Base-by-base conservation (phyloP, 192 early-diverging fungal species). In the Entomortierella parvispora region DNA sequence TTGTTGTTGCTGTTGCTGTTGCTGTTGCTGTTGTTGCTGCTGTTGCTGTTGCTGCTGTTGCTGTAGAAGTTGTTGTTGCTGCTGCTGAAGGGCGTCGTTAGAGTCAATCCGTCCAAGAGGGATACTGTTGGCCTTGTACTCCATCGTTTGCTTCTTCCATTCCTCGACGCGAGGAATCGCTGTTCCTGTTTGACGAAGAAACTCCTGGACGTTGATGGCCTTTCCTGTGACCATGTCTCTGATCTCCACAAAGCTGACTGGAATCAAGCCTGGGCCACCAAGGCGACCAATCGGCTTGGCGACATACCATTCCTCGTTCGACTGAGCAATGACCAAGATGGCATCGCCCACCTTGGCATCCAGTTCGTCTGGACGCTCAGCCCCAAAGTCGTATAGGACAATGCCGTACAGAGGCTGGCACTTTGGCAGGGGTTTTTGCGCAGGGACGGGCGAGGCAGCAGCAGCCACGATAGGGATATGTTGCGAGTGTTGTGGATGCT, bases 241-340 rank as follows among this genome's bases (percentile, higher is more conserved):
- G 72, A 93, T 86, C 74, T 92, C 86, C 25, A 93, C 82, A 88
- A 90, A 93, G 31, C 88, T 84, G 7, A 91, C 87, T 11, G 92
- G 92, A 65, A 93, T 91, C 50, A 93, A 78, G 15, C 91, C 92
- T 42, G 92, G 88, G 2, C 85, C 87, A 26, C 86, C 86, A 14
- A 87, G 79, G 33, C 88, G 80, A 34, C 80, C 80, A 37, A 88
- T 86, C 28, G 88, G 89, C 76, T 90, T 91, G 31, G 89, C 92
- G 29, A 93, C 90, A 69, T 90, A 86, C 92, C 92, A 93, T 77
- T 93, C 92, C 12, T 83, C 83, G 51, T 90, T 92, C 45, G 89
- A 91, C 58, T 93, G 89, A 20, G 92, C 92, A 78, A 93, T 90
- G 50, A 93, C 84, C 18, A 92, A 82, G 60, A 93, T 87, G 22